A percentile compares a stretch with the other conserved stretches of the same genome.
Evolutionary conservation across 2,329 filamentous ascomycete species (phyloP).

Genomic region (Diaporthe ilicicola): DNA sequence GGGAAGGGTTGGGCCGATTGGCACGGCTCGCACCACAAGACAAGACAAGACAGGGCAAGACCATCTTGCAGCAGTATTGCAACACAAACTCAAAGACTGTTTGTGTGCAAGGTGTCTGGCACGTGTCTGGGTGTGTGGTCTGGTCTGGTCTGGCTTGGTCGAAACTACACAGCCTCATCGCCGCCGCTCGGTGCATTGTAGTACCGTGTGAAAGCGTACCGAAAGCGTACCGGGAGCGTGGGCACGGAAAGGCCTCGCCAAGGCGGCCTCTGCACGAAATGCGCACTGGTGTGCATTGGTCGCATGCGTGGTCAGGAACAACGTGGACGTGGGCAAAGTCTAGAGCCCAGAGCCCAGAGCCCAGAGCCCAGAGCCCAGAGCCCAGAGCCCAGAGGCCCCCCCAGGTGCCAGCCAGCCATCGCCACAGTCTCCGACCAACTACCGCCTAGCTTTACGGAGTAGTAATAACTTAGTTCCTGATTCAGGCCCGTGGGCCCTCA

Average conservation of each 20-base stretch:
- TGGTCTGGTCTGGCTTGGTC: conserved; percentile 15
- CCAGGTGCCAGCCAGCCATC: too few species aligned
- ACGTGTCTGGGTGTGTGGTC: neutral
- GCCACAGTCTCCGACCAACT: too few species aligned
- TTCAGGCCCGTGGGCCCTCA: conserved; percentile 22
- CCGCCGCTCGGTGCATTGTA: conserved; percentile 10
- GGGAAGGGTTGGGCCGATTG: neutral
- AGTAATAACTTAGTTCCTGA: neutral
- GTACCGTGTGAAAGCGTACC: conserved; percentile 14
- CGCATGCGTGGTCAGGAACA: neutral
- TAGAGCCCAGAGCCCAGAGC: too few species aligned
- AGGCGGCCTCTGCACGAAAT: conserved; percentile 28
- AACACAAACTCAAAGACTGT: neutral
- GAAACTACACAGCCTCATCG: conserved; percentile 20
- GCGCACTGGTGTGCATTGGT: neutral
- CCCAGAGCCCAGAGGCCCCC: too few species aligned
- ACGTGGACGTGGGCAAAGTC: neutral
- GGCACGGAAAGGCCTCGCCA: conserved; percentile 21
- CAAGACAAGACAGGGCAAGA: neutral
- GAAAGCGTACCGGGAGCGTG: conserved; percentile 16
- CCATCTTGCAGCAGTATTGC: neutral
- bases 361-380: too few species aligned
- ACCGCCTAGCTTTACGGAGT: too few species aligned
- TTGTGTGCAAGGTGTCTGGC: neutral
- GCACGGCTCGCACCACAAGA: conserved; percentile 13